Evolutionary conservation across 2,329 filamentous ascomycete species (phyloP), one percentile per base, ranked within the genome.

Genomic region (Pseudogymnoascus sp.): DNA sequence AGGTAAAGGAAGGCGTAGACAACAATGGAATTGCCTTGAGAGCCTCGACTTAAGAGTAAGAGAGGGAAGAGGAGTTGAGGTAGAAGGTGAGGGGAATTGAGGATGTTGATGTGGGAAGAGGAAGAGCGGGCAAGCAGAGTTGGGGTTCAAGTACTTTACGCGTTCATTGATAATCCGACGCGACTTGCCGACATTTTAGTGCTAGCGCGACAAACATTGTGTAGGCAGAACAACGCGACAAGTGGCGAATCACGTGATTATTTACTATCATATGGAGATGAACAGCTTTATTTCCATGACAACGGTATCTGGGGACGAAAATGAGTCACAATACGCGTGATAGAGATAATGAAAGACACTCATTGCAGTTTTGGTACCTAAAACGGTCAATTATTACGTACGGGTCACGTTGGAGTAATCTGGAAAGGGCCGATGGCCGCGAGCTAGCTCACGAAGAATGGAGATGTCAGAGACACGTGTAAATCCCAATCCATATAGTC

Each of bases 11-110:
- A 21, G 18, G n/a, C 18, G 12, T 36, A 55, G 36, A 58, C 36
- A 45, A 61, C 48, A 61, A 45, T 21, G 25, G 35, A 29, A 52
- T 61, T 60, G 62, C 40, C 62, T 61, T 61, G 48, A 37, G 9
- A 59, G 61, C 27, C 27, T 33, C 60, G 62, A 63, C 63, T 60
- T 61, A 64, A 59, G 63, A 42, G 62, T 52, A 63, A 65, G 61
- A 35, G 64, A 48, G 42, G 65, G 60, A 59, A 55, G 21, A 31
- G 45, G 37, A 25, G 36, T 59, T 39, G 13, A 18, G 60, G 36
- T 60, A 25, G 39, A 36, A 52, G 60, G 3, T 58, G 60, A 35
- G 33, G 48, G 40, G 40, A 45, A 25, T 60, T 60, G 59, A 27
- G 37, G 59, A 60, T 60, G 40, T 60, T 40, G 37, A 42, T 21